Base-by-base conservation (phyloP, 495 filamentous ascomycete species). In the Poronia punctata region DNA sequence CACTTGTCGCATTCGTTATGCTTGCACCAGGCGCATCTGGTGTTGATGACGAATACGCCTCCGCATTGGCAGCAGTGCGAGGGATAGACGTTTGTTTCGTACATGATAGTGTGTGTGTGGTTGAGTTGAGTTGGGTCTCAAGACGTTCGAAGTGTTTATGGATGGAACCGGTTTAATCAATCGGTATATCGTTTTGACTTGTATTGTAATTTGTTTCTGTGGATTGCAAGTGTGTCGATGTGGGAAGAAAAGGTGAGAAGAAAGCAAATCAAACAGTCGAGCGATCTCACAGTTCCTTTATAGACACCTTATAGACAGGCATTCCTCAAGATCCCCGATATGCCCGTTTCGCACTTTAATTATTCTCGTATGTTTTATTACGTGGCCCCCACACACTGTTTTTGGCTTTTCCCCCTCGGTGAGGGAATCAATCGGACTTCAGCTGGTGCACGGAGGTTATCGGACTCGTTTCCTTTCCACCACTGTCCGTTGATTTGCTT, bases 1-100 rank as follows among this genome's bases (percentile, higher is more conserved):
- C 67, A 70, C 25, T 67, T 57, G 25, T 45, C 33, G 55, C 67
- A 70, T 35, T 68, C 61, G 38, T 48, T 45, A 48, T 70, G 67
- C 26, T 54, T 57, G 56, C 67, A 70, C 56, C 64, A 61, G 9
- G 49, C 47, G 57, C 67, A 70, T 25, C 49, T 40, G 26, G 44
- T 62, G 62, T 65, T 70, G 57, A 70, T 70, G 53, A 70, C 67
- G 40, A 70, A 65, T 38, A 70, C 60, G 39, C 59, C 48, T 12
- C 66, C 64, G 54, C 67, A 70, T 44, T 67, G 53, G 58, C 65
- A 68, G 64, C 67, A 70, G 38, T 67, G 65, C 34, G 65, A 57
- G 7, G 59, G 58, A 43, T 65, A 65, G 57, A 64, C 60, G 10
- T 15, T 24, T 37, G 35, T n/a, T n/a, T 7, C 7, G n/a, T 27